These are phyloP conservation scores for Linum trigynum DNA, from an alignment of 345 rosid species.

Conservation along the genomic window DNA sequence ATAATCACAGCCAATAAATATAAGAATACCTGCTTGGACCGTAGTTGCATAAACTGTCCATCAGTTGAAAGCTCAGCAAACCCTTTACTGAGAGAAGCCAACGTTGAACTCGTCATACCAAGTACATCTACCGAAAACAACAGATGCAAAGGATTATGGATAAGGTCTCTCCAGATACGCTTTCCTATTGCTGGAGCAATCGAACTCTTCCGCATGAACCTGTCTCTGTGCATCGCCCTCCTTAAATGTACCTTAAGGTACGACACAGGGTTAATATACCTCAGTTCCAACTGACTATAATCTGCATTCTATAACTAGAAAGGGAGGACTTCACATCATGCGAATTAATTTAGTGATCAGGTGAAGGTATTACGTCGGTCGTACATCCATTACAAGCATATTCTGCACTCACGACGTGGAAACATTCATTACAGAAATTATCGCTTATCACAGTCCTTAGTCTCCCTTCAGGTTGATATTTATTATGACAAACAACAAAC, in stretches of 20 bases:
- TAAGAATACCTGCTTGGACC: constrained; percentile 73
- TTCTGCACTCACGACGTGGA: no score
- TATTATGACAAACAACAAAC: no score
- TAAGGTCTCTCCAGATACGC: constrained; percentile 91
- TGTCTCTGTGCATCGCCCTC: constrained; percentile 82
- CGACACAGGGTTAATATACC: constrained; percentile 1
- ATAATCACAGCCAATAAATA: neutral
- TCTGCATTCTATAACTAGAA: neutral
- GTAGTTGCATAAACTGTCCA: constrained; percentile 85
- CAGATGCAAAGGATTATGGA: constrained; percentile 92
- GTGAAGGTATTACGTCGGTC: no score
- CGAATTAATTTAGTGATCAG: no score
- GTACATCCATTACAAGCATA: no score
- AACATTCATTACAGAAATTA: no score
- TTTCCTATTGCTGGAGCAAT: constrained; percentile 71
- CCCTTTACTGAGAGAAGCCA: constrained; percentile 94
- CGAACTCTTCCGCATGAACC: constrained; percentile 92
- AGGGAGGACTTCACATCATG: neutral
- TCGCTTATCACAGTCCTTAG: no score
- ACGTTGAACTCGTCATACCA: constrained; percentile 97
- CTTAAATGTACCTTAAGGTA: constrained; percentile 72
- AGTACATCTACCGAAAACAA: constrained; percentile 91
- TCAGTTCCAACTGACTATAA: neutral
- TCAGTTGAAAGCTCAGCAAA: constrained; percentile 98
- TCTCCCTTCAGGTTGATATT: no score